Conservation (phyloP, 192 early-diverging fungal genomes). For the Paraglomus brasilianum region DNA sequence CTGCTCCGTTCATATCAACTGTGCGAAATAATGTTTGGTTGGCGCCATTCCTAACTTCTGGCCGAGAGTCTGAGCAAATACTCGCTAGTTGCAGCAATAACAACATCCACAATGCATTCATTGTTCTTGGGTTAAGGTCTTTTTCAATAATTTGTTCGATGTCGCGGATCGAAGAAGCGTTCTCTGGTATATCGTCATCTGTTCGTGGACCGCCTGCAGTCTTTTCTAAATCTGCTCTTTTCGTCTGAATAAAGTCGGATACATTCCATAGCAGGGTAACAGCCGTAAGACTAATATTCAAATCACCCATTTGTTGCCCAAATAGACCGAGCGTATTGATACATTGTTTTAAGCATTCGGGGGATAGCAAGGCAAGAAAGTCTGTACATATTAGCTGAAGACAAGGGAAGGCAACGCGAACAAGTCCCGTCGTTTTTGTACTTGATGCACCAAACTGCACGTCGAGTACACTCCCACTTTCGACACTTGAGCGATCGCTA, state of each 20-base stretch:
- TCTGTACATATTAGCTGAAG: slow-evolving; percentile 95
- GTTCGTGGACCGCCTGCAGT: neutral
- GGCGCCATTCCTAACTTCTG: slow-evolving; percentile 91
- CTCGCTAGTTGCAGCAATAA: slow-evolving; percentile 77
- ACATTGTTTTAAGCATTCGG: slow-evolving; percentile 73
- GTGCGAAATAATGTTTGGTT: slow-evolving; percentile 95
- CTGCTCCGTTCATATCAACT: slow-evolving; percentile 82
- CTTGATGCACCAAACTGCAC: slow-evolving; percentile 20
- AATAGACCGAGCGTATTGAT: slow-evolving; percentile 80
- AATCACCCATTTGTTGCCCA: slow-evolving; percentile 81
- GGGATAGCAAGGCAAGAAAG: slow-evolving; percentile 78
- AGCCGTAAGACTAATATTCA: slow-evolving; percentile 94
- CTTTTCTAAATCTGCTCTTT: slow-evolving; percentile 56
- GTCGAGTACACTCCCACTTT: slow-evolving; percentile 1
- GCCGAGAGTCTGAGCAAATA: slow-evolving; percentile 82
- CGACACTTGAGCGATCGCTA: neutral
- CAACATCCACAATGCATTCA: slow-evolving; percentile 84
- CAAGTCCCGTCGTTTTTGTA: slow-evolving; percentile 43
- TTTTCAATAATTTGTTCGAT: slow-evolving; percentile 41
- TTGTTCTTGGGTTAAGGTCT: slow-evolving; percentile 36
- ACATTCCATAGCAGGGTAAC: slow-evolving; percentile 92
- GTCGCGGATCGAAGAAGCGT: slow-evolving; percentile 19
- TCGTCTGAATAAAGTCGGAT: slow-evolving; percentile 83
- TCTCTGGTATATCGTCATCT: neutral
- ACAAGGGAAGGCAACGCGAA: slow-evolving; percentile 86